phyloP scores from a whole-genome alignment of 441 rosid species.

The Croton laevigatus region DNA sequence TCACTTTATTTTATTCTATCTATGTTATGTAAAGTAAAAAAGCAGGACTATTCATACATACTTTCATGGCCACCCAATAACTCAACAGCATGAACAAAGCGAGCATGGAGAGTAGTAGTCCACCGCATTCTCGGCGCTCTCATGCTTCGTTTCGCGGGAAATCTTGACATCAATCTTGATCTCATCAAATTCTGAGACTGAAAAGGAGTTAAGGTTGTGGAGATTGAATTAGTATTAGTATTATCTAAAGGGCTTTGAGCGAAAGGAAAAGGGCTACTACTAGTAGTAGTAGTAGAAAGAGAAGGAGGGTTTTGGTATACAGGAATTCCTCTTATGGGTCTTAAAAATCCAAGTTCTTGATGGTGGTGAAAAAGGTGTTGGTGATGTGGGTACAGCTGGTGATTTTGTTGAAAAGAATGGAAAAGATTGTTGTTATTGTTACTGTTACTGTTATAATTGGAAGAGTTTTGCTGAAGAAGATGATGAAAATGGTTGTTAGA shows the following conservation, averaged over 20 bases:
- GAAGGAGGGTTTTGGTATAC: slow-evolving; percentile 66
- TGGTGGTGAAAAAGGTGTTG: slow-evolving; percentile 21
- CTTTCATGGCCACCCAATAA: slow-evolving; percentile 98
- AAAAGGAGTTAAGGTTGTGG: slow-evolving; percentile 27
- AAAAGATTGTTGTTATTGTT: too few relatives aligned
- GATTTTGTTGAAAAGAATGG: slow-evolving; percentile 41
- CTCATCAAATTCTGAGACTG: slow-evolving; percentile 59
- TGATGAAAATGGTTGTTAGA: slow-evolving; percentile 39
- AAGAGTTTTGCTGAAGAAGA: slow-evolving; percentile 31
- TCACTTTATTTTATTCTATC: background rate
- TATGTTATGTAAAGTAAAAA: slow-evolving; percentile 9
- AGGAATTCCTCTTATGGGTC: slow-evolving; percentile 94
- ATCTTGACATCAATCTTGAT: slow-evolving; percentile 73
- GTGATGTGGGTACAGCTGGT: slow-evolving; percentile 26
- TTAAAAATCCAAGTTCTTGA: slow-evolving; percentile 64
- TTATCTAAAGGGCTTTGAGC: slow-evolving; percentile 46
- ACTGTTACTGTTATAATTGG: slow-evolving; percentile 35
- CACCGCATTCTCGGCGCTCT: slow-evolving; percentile 99
- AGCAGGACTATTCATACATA: slow-evolving; percentile 31
- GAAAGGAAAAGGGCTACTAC: slow-evolving; percentile 57
- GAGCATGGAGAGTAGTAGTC: slow-evolving; percentile 95
- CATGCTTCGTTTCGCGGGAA: slow-evolving; percentile 77
- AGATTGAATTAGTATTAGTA: slow-evolving; percentile 22
- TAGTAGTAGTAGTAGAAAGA: slow-evolving; percentile 14
- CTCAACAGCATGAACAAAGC: slow-evolving; percentile 95